Evolutionary conservation across 2,329 filamentous ascomycete genomes (phyloP), one percentile per base, ranked within the genome.

Genomic region (Cladosporium sp.): DNA sequence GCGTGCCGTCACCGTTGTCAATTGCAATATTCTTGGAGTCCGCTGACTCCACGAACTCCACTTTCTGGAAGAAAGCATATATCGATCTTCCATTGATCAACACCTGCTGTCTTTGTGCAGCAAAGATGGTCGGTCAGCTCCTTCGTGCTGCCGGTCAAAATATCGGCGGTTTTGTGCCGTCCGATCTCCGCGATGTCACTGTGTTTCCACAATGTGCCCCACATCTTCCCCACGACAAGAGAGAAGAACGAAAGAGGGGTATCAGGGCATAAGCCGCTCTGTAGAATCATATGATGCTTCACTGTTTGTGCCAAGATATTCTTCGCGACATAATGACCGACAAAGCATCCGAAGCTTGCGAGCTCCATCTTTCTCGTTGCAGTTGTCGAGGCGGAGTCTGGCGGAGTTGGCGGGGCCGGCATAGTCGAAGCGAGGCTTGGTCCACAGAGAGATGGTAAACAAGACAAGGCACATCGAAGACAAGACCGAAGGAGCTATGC

Each of bases 11-110:
- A 64, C 51, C 14, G 51, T 55, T 44, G 55, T 36, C 32, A 28
- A 28, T 54, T 49, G 34, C 51, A 44, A 44, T 55, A 44, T 32
- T 57, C n/a, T 14, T 8, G 24, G 24, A 47, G 28, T 34, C 49
- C 61, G 51, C 49, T 41, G 36, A 21, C 51, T 63, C 60, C 60
- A 54, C 60, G 55, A 58, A 24, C 55, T 36, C 55, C 47, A 32
- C 44, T 51, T 34, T 15, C 18, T 54, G 60, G 32, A 21, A 12
- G 15, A 57, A 57, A 44, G 51, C 47, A 32, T 57, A 55, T 36
- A 30, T 44, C 30, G 51, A 44, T 24, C 7, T 24, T 41, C 18
- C 38, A 55, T 55, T 32, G 61, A 57, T 36, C 36, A 64, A 47
- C 61, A 44, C 4, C 47, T 57, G 44, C 61, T 63, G 32, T n/a